These are phyloP conservation scores for Stevia rebaudiana DNA, from an alignment of 140 eudicot species.

Conservation along the genomic window DNA sequence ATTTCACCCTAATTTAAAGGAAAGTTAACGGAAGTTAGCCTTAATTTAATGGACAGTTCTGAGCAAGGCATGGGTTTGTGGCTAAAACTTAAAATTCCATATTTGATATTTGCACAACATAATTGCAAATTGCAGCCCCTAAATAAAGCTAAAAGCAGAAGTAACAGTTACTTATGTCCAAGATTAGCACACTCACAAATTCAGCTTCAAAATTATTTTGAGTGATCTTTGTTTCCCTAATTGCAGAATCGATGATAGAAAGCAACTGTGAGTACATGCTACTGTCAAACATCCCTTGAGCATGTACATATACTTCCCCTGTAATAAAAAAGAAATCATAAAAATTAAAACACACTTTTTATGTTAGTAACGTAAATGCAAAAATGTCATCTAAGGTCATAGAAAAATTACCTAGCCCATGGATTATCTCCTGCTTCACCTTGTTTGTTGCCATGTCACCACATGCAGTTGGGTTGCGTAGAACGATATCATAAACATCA, in stretches of 20 bases:
- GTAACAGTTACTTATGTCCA: constrained; percentile 4
- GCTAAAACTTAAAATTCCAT: not conserved
- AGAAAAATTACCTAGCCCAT: constrained; percentile 73
- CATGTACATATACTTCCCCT: constrained; percentile 90
- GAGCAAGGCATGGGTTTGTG: not conserved
- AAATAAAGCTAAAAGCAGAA: not conserved
- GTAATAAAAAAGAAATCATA: not conserved
- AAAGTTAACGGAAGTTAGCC: no score
- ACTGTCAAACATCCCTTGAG: constrained; percentile 77
- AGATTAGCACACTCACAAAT: constrained; percentile 54
- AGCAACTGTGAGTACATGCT: constrained; percentile 78
- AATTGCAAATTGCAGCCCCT: constrained; percentile 4
- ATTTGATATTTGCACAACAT: not conserved
- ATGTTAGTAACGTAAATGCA: not conserved
- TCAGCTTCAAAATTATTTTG: constrained; percentile 75
- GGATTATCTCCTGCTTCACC: constrained; percentile 94
- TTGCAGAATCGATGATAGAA: constrained; percentile 50
- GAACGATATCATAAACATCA: constrained; percentile 75
- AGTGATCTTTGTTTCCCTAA: constrained; percentile 50
- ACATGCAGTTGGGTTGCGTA: constrained; percentile 48
- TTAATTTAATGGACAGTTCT: not conserved
- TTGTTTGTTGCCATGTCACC: constrained; percentile 54
- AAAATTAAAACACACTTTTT: not conserved
- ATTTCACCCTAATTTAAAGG: no score
- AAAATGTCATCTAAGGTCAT: not conserved